A percentile compares a stretch with the other conserved stretches of the same genome.
Evolutionary conservation across 139 green algal genomes (phyloP).

Genomic region (Chlamydomonas eustigma): DNA sequence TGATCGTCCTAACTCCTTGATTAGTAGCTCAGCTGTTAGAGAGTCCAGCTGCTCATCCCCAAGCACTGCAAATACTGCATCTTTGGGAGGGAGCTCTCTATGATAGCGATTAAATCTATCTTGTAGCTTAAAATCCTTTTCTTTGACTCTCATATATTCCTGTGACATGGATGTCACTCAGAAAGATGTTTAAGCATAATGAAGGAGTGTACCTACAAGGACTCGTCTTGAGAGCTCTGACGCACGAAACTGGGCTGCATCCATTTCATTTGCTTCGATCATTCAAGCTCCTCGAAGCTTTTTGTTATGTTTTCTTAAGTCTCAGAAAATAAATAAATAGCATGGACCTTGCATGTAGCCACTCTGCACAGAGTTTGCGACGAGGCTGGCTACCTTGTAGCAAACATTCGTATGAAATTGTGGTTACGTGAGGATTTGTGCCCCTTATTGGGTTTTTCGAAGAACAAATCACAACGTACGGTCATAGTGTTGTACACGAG

Average conservation of each 20-base stretch:
- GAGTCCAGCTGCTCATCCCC: neutral
- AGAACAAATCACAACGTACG: no score
- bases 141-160: neutral
- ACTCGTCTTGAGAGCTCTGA: neutral
- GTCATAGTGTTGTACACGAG: no score
- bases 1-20: neutral
- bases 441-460: no score
- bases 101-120: slow-evolving; percentile 1
- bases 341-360: no score
- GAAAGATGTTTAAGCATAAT: neutral
- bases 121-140: neutral
- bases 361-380: no score
- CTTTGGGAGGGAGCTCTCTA: neutral
- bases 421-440: no score
- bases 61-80: neutral
- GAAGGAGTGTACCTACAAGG: neutral
- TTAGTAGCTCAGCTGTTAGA: slow-evolving; percentile 7
- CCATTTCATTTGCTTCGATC: neutral
- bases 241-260: neutral
- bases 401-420: no score
- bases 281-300: no score
- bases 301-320: no score
- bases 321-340: no score
- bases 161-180: neutral
- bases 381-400: no score